Conservation (phyloP, 2,329 filamentous ascomycete genomes). For the Pseudopyricularia javanii region DNA sequence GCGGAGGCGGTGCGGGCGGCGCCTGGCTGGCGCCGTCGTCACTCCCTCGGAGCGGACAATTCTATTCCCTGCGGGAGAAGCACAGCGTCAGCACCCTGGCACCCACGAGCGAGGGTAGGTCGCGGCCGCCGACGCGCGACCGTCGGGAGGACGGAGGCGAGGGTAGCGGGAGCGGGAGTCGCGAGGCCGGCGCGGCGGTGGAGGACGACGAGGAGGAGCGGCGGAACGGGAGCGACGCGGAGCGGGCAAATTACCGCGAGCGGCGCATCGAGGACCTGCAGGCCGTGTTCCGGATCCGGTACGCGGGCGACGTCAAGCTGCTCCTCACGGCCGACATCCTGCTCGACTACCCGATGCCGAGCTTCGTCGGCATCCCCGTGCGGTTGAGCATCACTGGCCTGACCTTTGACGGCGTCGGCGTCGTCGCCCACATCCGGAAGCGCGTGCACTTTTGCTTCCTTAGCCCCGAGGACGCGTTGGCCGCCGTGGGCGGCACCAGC, state of each 20-base stretch:
- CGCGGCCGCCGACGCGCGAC: slow-evolving; percentile 46
- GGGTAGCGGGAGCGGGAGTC: slow-evolving; percentile 11
- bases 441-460: slow-evolving; percentile 90
- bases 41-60: slow-evolving; percentile 3
- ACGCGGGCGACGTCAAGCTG: slow-evolving; percentile 76
- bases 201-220: slow-evolving; percentile 7
- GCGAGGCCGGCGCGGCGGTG: slow-evolving; percentile 25
- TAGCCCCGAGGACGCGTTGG: slow-evolving; percentile 78
- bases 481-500: slow-evolving; percentile 40
- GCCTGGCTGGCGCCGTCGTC: slow-evolving; percentile 8
- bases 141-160: slow-evolving; percentile 17
- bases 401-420: slow-evolving; percentile 88
- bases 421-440: slow-evolving; percentile 82
- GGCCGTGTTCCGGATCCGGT: slow-evolving; percentile 81
- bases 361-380: slow-evolving; percentile 89
- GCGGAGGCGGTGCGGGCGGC: slow-evolving; percentile 1
- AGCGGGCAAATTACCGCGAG: slow-evolving; percentile 38
- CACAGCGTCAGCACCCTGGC: slow-evolving; percentile 51
- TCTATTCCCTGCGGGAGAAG: slow-evolving; percentile 36
- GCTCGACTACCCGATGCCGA: slow-evolving; percentile 96
- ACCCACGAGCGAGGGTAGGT: slow-evolving; percentile 38
- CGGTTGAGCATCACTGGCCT: slow-evolving; percentile 91
- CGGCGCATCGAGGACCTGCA: slow-evolving; percentile 78
- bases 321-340: slow-evolving; percentile 90
- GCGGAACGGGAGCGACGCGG: slow-evolving; percentile 2